A percentile compares a stretch with the other conserved stretches of the same genome.
Conservation (phyloP, 176 grass and related monocot species). For the Phoenix roebelenii region DNA sequence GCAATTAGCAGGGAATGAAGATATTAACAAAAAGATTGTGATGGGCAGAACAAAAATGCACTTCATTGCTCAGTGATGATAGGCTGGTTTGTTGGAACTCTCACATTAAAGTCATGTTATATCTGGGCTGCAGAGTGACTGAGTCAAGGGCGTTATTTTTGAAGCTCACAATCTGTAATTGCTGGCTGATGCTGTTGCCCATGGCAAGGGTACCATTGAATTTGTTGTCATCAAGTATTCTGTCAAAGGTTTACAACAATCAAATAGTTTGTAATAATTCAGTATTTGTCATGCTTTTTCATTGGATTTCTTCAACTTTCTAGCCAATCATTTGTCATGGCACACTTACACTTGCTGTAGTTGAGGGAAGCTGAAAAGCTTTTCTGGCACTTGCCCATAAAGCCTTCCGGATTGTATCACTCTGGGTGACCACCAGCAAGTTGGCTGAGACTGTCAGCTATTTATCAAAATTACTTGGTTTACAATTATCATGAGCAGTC, state of each 20-base stretch:
- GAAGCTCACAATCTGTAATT: conserved; percentile 69
- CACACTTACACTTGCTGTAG: conserved; percentile 76
- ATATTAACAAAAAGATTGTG: neutral
- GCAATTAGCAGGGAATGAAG: conserved; percentile 6
- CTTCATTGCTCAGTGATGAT: no score
- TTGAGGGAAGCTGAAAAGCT: conserved; percentile 38
- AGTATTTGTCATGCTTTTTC: neutral
- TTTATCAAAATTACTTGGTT: no score
- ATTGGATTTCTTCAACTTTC: conserved; percentile 9
- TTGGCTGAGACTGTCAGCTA: no score
- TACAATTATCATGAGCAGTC: neutral
- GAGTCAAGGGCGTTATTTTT: conserved; percentile 56
- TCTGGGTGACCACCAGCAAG: conserved; percentile 17
- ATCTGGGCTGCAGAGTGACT: conserved; percentile 20
- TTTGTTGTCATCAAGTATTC: conserved; percentile 62
- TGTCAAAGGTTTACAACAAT: conserved; percentile 14
- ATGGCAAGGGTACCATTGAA: conserved; percentile 77
- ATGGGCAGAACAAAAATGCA: no score
- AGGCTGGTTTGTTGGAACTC: conserved; percentile 2
- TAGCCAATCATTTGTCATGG: conserved; percentile 9
- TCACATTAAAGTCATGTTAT: conserved; percentile 69
- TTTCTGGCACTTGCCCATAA: conserved; percentile 31
- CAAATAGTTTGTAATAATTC: no score
- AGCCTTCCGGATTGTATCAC: conserved; percentile 44
- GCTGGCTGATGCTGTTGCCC: conserved; percentile 45